phyloP scores from a whole-genome alignment of 257 asterid species.

The Verbena officinalis region DNA sequence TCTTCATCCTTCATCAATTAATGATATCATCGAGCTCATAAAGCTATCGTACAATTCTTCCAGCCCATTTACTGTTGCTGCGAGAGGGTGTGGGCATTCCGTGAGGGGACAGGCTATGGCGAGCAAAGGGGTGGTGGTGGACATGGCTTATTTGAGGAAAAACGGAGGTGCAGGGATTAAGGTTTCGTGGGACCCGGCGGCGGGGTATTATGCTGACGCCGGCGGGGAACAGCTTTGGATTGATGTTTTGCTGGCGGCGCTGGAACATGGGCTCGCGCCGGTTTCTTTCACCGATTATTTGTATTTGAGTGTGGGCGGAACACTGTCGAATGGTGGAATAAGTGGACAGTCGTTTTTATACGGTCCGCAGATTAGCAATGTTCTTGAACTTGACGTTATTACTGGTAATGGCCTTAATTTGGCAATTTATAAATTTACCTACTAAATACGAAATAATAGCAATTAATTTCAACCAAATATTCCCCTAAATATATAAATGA shows the following conservation, averaged over 20 bases:
- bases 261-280: conserved; percentile 51
- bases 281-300: conserved; percentile 65
- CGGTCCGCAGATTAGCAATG: conserved; percentile 65
- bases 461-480: too few relatives aligned
- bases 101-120: conserved; percentile 67
- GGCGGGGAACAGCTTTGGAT: conserved; percentile 64
- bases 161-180: conserved; percentile 27
- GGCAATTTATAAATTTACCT: too few relatives aligned
- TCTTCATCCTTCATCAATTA: conserved; percentile 45
- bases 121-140: conserved; percentile 50
- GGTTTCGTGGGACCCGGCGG: conserved; percentile 44
- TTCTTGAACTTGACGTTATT: conserved; percentile 51
- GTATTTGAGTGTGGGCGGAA: conserved; percentile 60
- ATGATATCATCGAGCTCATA: conserved; percentile 41
- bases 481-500: too few relatives aligned
- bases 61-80: conserved; percentile 48
- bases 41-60: conserved; percentile 39
- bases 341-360: conserved; percentile 54
- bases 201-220: conserved; percentile 53
- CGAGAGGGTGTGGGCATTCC: conserved; percentile 65
- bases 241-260: conserved; percentile 39
- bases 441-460: too few relatives aligned
- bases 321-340: conserved; percentile 61
- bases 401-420: conserved; percentile 53
- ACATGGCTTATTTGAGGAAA: conserved; percentile 42